phyloP scores from a whole-genome alignment of 768 basidiomycete genomes.

The Mycena sanguinolenta region DNA sequence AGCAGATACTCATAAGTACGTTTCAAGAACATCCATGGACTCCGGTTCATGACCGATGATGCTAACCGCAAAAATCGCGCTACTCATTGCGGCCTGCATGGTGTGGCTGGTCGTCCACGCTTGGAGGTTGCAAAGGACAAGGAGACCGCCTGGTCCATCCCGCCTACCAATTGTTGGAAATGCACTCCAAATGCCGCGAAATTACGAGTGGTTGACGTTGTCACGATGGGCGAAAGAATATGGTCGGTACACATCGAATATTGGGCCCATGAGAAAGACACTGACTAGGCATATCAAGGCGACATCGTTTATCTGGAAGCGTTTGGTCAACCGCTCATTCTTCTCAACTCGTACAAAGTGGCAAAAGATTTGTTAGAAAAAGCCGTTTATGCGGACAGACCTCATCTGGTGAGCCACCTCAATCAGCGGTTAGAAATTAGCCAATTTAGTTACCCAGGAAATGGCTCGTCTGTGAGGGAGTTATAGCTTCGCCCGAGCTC shows the following conservation, averaged over 20 bases:
- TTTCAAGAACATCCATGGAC: too few species aligned
- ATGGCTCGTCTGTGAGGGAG: constrained; percentile 9
- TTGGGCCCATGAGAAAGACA: too few species aligned
- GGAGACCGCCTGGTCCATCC: constrained; percentile 41
- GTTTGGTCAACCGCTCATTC: constrained; percentile 41
- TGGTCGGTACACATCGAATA: not conserved
- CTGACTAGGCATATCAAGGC: constrained; percentile 12
- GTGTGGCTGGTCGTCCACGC: constrained; percentile 3
- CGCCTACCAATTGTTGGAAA: constrained; percentile 41
- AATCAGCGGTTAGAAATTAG: not conserved
- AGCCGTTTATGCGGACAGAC: constrained; percentile 49
- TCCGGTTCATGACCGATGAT: too few species aligned
- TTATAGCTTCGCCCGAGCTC: not conserved
- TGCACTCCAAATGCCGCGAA: constrained; percentile 33
- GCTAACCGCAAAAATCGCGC: not conserved
- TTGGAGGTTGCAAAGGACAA: not conserved
- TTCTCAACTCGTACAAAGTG: constrained; percentile 43
- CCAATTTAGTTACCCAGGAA: not conserved
- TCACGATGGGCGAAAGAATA: constrained; percentile 38
- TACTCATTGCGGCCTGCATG: not conserved
- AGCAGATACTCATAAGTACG: too few species aligned
- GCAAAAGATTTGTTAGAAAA: constrained; percentile 45
- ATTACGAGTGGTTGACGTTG: constrained; percentile 38
- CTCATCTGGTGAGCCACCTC: constrained; percentile 21
- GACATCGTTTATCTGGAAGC: constrained; percentile 37